phyloP scores from a whole-genome alignment of 495 filamentous ascomycete species.

The Penicillium bialowiezense region DNA sequence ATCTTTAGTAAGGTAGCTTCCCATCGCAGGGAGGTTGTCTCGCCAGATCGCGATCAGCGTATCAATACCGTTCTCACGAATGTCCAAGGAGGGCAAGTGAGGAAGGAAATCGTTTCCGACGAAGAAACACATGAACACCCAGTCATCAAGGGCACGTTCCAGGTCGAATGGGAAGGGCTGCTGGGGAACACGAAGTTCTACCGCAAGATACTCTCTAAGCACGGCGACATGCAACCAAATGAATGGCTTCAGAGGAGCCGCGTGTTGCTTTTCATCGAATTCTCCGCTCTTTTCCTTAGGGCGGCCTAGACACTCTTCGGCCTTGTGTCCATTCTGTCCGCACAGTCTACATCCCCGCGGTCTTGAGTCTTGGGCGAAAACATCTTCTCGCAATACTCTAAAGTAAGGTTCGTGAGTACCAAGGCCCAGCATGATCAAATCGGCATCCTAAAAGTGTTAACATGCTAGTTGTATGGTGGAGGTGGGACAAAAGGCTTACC shows the following conservation, averaged over 20 bases:
- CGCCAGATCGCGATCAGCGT: slow-evolving; percentile 94
- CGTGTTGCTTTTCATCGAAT: slow-evolving; percentile 77
- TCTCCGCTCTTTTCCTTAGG: slow-evolving; percentile 82
- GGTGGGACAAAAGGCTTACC: slow-evolving; percentile 39
- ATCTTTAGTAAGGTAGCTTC: slow-evolving; percentile 92
- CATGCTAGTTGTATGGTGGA: too few species aligned
- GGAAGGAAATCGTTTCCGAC: slow-evolving; percentile 99
- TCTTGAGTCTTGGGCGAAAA: slow-evolving; percentile 86
- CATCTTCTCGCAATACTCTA: slow-evolving; percentile 93
- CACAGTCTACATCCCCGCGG: slow-evolving; percentile 78
- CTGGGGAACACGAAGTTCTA: slow-evolving; percentile 77
- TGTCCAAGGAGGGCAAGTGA: slow-evolving; percentile 93
- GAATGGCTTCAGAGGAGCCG: slow-evolving; percentile 74
- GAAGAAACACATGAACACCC: slow-evolving; percentile 99
- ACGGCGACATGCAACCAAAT: slow-evolving; percentile 97
- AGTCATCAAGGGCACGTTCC: slow-evolving; percentile 96
- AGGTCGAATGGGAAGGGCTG: slow-evolving; percentile 83
- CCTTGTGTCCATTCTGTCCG: slow-evolving; percentile 86
- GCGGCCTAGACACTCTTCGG: slow-evolving; percentile 75
- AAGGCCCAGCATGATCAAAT: slow-evolving; percentile 98
- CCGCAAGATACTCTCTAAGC: slow-evolving; percentile 88
- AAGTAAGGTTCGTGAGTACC: slow-evolving; percentile 98
- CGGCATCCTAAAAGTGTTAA: slow-evolving; percentile 65
- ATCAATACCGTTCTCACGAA: slow-evolving; percentile 95
- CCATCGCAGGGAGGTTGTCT: slow-evolving; percentile 88